phyloP scores from a whole-genome alignment of 352 stramenopile genomes.

The Paralagenidium karlingii region DNA sequence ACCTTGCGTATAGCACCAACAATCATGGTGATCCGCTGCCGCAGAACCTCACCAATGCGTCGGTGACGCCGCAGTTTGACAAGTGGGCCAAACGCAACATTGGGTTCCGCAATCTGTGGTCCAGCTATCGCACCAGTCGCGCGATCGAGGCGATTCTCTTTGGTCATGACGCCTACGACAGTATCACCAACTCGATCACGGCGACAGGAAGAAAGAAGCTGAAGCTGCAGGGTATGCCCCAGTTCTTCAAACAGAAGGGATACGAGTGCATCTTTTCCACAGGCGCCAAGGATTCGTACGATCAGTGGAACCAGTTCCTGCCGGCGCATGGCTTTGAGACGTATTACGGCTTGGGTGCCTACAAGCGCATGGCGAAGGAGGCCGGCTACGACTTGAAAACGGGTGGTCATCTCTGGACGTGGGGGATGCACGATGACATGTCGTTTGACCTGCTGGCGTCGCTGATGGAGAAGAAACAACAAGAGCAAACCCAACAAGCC shows the following conservation, averaged over 20 bases:
- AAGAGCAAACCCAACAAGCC: constrained; percentile 13
- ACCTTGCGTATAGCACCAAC: constrained; percentile 28
- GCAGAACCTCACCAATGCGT: constrained; percentile 32
- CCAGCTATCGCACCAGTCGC: constrained; percentile 48
- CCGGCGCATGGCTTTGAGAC: constrained; percentile 39
- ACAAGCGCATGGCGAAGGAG: constrained; percentile 34
- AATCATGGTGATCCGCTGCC: constrained; percentile 9
- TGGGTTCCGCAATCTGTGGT: constrained; percentile 48
- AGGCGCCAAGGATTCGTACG: constrained; percentile 34
- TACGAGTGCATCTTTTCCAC: constrained; percentile 58
- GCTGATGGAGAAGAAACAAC: constrained; percentile 22
- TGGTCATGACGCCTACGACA: constrained; percentile 49
- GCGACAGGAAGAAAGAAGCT: constrained; percentile 18
- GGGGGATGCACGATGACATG: constrained; percentile 58
- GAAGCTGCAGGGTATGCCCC: constrained; percentile 29
- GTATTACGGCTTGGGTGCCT: constrained; percentile 18
- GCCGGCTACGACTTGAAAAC: constrained; percentile 21
- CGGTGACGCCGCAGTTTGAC: constrained; percentile 50
- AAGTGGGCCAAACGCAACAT: constrained; percentile 32
- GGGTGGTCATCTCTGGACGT: constrained; percentile 44
- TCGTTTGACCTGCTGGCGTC: constrained; percentile 40
- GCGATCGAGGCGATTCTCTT: constrained; percentile 54
- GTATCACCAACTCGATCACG: constrained; percentile 30
- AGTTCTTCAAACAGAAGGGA: constrained; percentile 38
- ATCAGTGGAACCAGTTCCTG: constrained; percentile 48